These are phyloP conservation scores for Cenococcum geophilum DNA, from an alignment of 495 filamentous ascomycete species.

Conservation along the genomic window DNA sequence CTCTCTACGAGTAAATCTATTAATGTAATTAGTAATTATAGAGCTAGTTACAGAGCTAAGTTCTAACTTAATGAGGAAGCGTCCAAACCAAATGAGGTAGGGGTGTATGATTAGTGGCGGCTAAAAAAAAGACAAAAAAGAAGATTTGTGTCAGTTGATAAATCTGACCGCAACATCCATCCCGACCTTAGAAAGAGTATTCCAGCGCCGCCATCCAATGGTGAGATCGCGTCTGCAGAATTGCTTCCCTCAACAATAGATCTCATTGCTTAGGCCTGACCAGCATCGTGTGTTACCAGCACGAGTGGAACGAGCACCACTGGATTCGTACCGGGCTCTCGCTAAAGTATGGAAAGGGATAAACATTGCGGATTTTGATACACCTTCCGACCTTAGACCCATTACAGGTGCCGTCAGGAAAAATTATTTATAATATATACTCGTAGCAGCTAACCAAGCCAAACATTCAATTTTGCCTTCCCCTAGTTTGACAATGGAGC, in stretches of 20 bases:
- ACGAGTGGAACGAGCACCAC: slow-evolving; percentile 53
- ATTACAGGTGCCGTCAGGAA: slow-evolving; percentile 22
- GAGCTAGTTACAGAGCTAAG: no score
- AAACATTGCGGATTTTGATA: slow-evolving; percentile 17
- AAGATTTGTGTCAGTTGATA: slow-evolving; percentile 21
- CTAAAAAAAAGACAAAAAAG: slow-evolving; percentile 20
- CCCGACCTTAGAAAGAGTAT: slow-evolving; percentile 48
- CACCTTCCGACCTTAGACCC: slow-evolving; percentile 30
- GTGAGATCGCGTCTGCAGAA: slow-evolving; percentile 60
- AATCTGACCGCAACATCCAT: slow-evolving; percentile 17
- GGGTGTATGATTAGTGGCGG: no score
- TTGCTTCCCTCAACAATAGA: slow-evolving; percentile 60
- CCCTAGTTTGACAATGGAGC: neutral
- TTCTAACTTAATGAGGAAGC: no score
- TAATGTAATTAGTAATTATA: no score
- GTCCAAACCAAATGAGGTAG: no score
- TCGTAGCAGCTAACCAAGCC: neutral
- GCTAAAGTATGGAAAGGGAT: slow-evolving; percentile 14
- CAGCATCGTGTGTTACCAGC: slow-evolving; percentile 57
- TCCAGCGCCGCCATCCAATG: slow-evolving; percentile 54
- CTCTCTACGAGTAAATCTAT: no score
- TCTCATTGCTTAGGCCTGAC: slow-evolving; percentile 55
- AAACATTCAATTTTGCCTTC: no score
- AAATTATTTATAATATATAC: neutral
- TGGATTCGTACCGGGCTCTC: slow-evolving; percentile 57